Base-by-base conservation (phyloP, 257 asterid species). In the Asclepias syriaca region DNA sequence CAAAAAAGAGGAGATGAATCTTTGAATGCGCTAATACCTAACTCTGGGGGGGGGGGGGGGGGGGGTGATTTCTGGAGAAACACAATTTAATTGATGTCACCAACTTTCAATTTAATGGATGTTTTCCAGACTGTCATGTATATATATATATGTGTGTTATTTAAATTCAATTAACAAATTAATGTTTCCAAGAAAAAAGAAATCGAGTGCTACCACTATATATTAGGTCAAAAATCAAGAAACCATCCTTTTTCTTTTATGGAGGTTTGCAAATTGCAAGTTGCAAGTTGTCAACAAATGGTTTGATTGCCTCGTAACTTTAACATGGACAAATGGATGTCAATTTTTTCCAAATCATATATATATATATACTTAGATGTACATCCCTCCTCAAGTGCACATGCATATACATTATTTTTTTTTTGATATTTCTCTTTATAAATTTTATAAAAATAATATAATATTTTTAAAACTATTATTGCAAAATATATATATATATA, bases 11-110 rank as follows among this genome's bases (percentile, higher is more conserved):
- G 24, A 18, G 43, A 74, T 53, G 58, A 65, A 65, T 66, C 67
- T 55, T 66, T 67, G 60, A 74, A 67, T 74, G 78, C 73, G 34
- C 54, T 39, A 46, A 45, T 59, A 68, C 78, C 69, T 74, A 68
- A 58, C 58, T 12, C 27, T 24, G 27, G 27, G 2, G 19, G 13
- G 2, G 19, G 13, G 2, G 19, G 13, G 2, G 19, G 13, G 22
- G 2, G 8, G 2, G 19, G 13, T 73, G 71, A 72, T 9, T 1
- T 8, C 10, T 29, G 45, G 18, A 21, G 27, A 40, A 56, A 45
- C 68, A 11, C 48, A 37, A 54, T 54, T 39, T 51, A 19, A 37
- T 39, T 51, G n/a, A 34, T 34, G 15, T 37, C 46, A 8, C 21
- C 58, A 18, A 22, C 34, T 21, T 74, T 66, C 37, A 66, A 54